Base-by-base conservation (phyloP, 306 rosid species). In the Cotoneaster glaucophyllus region DNA sequence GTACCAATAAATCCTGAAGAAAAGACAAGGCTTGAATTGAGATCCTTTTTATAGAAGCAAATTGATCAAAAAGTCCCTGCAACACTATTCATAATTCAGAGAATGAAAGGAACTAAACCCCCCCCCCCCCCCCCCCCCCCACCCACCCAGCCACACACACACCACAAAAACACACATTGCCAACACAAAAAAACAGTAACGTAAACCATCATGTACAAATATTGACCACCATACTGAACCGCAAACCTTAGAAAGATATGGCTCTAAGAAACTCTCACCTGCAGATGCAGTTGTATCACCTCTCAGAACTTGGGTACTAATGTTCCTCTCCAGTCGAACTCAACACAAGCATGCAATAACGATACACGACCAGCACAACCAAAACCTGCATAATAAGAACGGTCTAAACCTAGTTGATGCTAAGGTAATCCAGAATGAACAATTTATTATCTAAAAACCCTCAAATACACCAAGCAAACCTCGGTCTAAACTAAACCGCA, bases 361-460 rank as follows among this genome's bases (percentile, higher is more conserved):
- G 74, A 79, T 69, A 86, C 80, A 81, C 76, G 83, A 56, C 78
- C 90, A 81, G 86, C 83, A 32, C 62, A 78, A 78, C 71, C 74
- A 81, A 64, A 84, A 87, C 92, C 96, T 88, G 93, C 96, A 88
- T 83, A 45, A 82, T 68, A 78, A 74, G 83, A 86, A 82, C 50
- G 82, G 70, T 82, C 89, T 83, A 86, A 88, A 88, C 88, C 93
- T 80, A 85, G 72, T 67, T 69, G 88, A 80, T 78, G 69, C 89
- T 71, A 66, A 67, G 70, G 41, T 61, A 76, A 70, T 70, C 80
- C 64, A 76, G 3, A 57, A 10, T 24, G 66, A 58, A 74, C 21
- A 43, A 45, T 18, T 24, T 21, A 74, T 61, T 22, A 74, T 74
- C 69, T 61, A 44, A 43, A 61, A 25, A 74, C 59, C 22, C 68